Percentiles rank a stretch among this genome's conserved stretches.
Conservation (phyloP, 495 filamentous ascomycete genomes). For the Thermothielavioides terrestris region DNA sequence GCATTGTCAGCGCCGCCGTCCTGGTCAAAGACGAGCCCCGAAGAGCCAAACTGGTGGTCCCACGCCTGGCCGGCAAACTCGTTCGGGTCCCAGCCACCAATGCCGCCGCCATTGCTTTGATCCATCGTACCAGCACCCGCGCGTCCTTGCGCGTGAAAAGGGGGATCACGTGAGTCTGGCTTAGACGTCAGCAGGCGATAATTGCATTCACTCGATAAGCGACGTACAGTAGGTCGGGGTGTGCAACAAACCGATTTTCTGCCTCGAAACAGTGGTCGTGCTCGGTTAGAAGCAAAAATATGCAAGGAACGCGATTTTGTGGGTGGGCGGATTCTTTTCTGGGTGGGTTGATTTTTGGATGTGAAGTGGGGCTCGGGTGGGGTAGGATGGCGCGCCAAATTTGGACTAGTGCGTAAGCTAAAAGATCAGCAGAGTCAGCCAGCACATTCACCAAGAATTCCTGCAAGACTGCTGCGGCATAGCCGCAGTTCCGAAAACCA, state of each 20-base stretch:
- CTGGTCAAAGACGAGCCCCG: constrained; percentile 11
- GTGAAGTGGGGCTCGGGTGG: not conserved
- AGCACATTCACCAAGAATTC: not conserved
- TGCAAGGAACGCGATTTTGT: not conserved
- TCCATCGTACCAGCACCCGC: constrained; percentile 22
- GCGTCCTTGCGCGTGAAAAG: constrained; percentile 7
- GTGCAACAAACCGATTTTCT: not conserved
- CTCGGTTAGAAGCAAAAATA: not conserved
- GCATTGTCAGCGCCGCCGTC: constrained; percentile 8
- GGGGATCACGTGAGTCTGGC: constrained; percentile 13
- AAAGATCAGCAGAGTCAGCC: constrained; percentile 3
- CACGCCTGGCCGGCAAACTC: constrained; percentile 13
- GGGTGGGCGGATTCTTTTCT: too few relatives aligned
- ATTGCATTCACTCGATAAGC: not conserved
- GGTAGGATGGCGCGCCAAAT: not conserved
- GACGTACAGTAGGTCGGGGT: not conserved
- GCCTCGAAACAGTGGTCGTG: not conserved
- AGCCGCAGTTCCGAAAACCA: not conserved
- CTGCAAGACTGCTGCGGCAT: not conserved
- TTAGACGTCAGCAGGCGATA: not conserved
- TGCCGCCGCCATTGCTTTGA: constrained; percentile 14
- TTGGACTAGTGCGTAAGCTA: constrained; percentile 9
- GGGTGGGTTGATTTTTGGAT: not conserved
- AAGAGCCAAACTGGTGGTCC: constrained; percentile 18
- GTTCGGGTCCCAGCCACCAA: constrained; percentile 20